Evolutionary conservation across 257 asterid species (phyloP).

Genomic region (Solanum lycopersicoides): DNA sequence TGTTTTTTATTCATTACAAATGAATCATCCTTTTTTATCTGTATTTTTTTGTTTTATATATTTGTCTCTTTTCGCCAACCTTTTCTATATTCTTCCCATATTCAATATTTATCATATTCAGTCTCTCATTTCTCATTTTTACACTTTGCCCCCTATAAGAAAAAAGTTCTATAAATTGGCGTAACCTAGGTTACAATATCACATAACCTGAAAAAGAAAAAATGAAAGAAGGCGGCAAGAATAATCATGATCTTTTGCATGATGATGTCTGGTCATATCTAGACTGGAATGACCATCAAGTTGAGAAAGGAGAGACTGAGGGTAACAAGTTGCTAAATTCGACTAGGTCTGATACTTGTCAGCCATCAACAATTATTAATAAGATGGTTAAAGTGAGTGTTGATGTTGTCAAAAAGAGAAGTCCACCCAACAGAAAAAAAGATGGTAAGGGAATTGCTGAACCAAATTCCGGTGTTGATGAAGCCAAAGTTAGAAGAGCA

Average conservation of each 20-base stretch:
- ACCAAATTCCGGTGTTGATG: not conserved
- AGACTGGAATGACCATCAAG: constrained; percentile 8
- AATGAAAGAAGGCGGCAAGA: constrained; percentile 22
- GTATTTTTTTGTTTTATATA: not conserved
- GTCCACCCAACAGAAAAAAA: not conserved
- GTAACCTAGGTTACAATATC: not conserved
- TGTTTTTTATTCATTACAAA: not conserved
- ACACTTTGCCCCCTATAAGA: not conserved
- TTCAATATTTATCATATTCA: not conserved
- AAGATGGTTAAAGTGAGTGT: constrained; percentile 5
- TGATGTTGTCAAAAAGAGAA: constrained; percentile 4
- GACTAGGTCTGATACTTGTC: not conserved
- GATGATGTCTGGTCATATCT: constrained; percentile 24
- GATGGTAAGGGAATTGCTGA: not conserved
- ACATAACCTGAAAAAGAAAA: not conserved
- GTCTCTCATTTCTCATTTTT: not conserved
- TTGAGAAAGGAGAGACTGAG: not conserved
- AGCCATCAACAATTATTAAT: not conserved
- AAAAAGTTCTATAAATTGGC: not conserved
- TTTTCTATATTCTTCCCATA: not conserved
- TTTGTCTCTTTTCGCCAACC: too few relatives aligned
- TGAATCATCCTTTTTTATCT: not conserved
- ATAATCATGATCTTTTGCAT: not conserved
- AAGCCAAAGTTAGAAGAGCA: constrained; percentile 15
- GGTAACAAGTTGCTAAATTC: constrained; percentile 1